phyloP scores from a whole-genome alignment of 2,329 filamentous ascomycete genomes.

The Sporothrix euskadiensis region DNA sequence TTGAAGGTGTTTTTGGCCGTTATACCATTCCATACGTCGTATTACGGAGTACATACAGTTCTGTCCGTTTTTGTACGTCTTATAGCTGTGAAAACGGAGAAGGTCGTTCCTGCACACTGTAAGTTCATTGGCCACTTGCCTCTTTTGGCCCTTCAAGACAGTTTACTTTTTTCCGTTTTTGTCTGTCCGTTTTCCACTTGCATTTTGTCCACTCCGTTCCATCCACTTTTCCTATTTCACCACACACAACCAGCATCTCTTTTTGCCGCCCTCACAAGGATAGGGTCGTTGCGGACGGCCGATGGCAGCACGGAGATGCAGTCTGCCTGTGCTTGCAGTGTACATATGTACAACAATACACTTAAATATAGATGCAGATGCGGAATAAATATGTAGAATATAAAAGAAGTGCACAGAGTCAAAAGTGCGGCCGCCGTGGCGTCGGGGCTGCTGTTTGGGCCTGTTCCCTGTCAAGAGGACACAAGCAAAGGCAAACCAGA shows the following conservation, averaged over 20 bases:
- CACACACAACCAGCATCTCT: background rate
- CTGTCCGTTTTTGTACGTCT: background rate
- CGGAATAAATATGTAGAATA: background rate
- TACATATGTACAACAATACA: background rate
- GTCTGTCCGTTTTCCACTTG: background rate
- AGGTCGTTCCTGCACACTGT: background rate
- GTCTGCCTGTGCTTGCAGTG: background rate
- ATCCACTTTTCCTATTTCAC: background rate
- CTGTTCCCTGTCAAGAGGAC: background rate
- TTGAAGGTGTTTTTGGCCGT: background rate
- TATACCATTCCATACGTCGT: too few relatives aligned
- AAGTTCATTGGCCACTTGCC: constrained; percentile 8
- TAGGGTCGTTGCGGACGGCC: constrained; percentile 6
- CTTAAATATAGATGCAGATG: background rate
- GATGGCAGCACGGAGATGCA: constrained; percentile 16
- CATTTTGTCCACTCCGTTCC: background rate
- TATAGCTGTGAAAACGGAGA: background rate
- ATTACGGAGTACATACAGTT: background rate
- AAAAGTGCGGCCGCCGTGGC: background rate
- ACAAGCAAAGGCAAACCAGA: background rate
- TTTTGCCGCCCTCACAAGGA: background rate
- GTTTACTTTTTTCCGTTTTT: constrained; percentile 3
- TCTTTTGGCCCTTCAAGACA: background rate
- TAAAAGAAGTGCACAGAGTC: background rate
- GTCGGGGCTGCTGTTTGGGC: constrained; percentile 3